Conservation (phyloP, 805 yeast species). For the Priceomyces melissophilus region DNA sequence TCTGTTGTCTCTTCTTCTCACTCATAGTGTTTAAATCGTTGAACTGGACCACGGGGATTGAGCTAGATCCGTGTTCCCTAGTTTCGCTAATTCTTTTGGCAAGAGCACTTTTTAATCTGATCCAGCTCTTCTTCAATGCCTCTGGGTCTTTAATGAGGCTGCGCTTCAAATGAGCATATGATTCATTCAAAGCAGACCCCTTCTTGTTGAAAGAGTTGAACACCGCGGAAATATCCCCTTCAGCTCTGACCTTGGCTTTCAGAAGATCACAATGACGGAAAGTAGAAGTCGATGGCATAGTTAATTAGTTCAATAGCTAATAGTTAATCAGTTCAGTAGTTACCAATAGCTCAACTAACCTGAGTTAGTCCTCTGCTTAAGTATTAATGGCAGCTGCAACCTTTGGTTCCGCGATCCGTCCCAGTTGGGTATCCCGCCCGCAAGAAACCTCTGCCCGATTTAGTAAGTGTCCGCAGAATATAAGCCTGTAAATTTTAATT, state of each 20-base stretch:
- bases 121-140: conserved; percentile 15
- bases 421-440: too few species aligned
- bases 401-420: too few species aligned
- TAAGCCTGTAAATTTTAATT: too few species aligned
- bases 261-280: conserved; percentile 8
- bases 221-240: conserved; percentile 12
- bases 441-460: too few species aligned
- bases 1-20: not conserved
- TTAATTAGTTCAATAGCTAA: not conserved
- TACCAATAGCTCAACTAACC: too few species aligned
- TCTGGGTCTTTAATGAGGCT: conserved; percentile 4
- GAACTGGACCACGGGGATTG: conserved; percentile 21
- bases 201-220: conserved; percentile 7
- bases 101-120: conserved; percentile 20
- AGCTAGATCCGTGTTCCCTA: conserved; percentile 15
- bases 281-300: not conserved
- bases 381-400: not conserved
- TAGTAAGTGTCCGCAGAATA: too few species aligned
- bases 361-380: too few species aligned
- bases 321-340: too few species aligned
- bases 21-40: conserved; percentile 9
- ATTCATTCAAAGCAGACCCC: not conserved
- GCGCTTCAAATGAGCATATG: conserved; percentile 3
- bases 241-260: conserved; percentile 7
- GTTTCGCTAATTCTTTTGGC: conserved; percentile 18